phyloP scores from a whole-genome alignment of 192 early-diverging fungal genomes.

The Dissophora globulifera region DNA sequence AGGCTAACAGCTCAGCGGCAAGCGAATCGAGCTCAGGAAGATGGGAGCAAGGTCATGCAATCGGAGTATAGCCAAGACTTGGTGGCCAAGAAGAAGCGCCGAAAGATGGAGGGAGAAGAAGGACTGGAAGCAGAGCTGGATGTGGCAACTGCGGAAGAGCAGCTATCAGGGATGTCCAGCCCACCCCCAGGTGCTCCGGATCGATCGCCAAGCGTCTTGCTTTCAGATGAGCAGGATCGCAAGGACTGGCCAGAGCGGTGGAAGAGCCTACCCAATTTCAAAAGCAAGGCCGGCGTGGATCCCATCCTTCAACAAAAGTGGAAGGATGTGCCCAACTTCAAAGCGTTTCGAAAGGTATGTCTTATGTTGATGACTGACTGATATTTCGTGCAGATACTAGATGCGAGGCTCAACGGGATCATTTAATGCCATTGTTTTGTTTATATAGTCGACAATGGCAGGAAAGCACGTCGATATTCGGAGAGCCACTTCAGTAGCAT shows the following conservation, averaged over 20 bases:
- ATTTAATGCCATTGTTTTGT: background rate
- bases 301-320: slow-evolving; percentile 20
- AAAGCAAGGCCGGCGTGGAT: background rate
- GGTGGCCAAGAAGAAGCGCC: slow-evolving; percentile 26
- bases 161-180: too few relatives aligned
- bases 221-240: slow-evolving; percentile 18
- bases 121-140: too few relatives aligned
- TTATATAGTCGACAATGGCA: slow-evolving; percentile 18
- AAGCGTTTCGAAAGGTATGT: slow-evolving; percentile 38
- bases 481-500: background rate
- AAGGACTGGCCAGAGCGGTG: slow-evolving; percentile 45
- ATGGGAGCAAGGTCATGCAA: slow-evolving; percentile 24
- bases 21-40: background rate
- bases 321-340: slow-evolving; percentile 45
- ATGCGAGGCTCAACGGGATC: background rate
- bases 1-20: background rate
- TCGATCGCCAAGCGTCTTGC: slow-evolving; percentile 3
- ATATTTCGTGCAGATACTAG: too few relatives aligned
- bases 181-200: background rate
- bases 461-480: slow-evolving; percentile 8
- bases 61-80: slow-evolving; percentile 16
- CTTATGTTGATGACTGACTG: too few relatives aligned
- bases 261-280: slow-evolving; percentile 42
- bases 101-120: slow-evolving; percentile 7
- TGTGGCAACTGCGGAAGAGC: too few relatives aligned